Evolutionary conservation across 352 stramenopile genomes (phyloP), one percentile per base, ranked within the genome.

Genomic region (Globisporangium viniferum): DNA sequence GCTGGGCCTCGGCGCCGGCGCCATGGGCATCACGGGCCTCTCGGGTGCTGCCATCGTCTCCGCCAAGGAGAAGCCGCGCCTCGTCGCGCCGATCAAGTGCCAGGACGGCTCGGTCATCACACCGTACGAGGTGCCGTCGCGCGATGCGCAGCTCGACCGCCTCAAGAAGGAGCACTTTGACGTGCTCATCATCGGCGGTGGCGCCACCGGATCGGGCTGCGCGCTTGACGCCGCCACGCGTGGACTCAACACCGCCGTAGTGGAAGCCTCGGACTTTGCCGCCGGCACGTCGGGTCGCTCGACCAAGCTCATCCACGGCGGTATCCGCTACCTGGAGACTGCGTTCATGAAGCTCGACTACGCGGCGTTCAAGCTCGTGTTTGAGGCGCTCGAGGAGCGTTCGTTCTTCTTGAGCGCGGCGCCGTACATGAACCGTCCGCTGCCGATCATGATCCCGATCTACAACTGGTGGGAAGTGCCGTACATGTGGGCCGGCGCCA

Each of bases 401-500:
- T 81, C 78, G 44, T 97, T 97, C 77, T 97, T 98, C 80, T 78
- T 98, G 12, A 81, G 90, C 55, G 91, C 93, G 0, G 94, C 94
- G 41, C 95, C 95, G 22, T 98, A 98, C 80, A 97, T 98, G 88
- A 98, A 98, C 77, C 86, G 87, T 14, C 88, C 94, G 56, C 71
- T 98, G 71, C 94, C 94, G 14, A 98, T 98, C 81, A 98, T 98
- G 92, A 98, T 98, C 70, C 94, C 95, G 54, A 94, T 98, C 69
- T 98, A 98, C 79, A 97, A 81, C 66, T 98, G 92, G 93, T 98
- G 91, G 92, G 89, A 98, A 72, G 81, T 98, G 62, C 94, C 93
- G 12, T 98, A 98, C 83, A 97, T 98, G 82, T 98, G 87, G 90
- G 87, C 84, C 5, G 95, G 95, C 22, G 85, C 92, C 64, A 98